phyloP scores from a whole-genome alignment of 2,329 filamentous ascomycete species.

The Colletotrichum cereale region DNA sequence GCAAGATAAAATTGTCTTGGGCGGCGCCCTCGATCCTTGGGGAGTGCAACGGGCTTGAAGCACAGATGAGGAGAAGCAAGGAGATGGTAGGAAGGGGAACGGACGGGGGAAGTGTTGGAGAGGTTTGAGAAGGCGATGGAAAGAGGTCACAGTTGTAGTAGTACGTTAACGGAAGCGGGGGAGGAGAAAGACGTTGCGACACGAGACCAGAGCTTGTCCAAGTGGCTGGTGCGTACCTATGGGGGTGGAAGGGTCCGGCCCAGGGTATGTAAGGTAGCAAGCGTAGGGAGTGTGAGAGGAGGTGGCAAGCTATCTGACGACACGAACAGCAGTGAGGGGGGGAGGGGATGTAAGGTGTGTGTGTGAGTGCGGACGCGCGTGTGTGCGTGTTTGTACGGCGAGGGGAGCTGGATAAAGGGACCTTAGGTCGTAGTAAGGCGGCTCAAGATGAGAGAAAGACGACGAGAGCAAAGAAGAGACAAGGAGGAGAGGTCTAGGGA shows the following conservation, averaged over 20 bases:
- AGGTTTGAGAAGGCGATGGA: constrained; percentile 41
- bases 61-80: constrained; percentile 38
- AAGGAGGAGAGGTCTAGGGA: constrained; percentile 6
- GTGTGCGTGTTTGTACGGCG: background rate
- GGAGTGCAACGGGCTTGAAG: constrained; percentile 21
- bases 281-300: constrained; percentile 1
- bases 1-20: constrained; percentile 12
- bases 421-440: background rate
- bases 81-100: constrained; percentile 25
- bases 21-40: constrained; percentile 23
- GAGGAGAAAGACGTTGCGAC: constrained; percentile 41
- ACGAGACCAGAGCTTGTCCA: constrained; percentile 42
- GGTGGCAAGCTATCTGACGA: constrained; percentile 33
- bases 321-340: constrained; percentile 15
- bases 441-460: constrained; percentile 3
- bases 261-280: constrained; percentile 25
- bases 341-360: background rate
- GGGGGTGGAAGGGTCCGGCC: constrained; percentile 30
- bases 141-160: constrained; percentile 39
- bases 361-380: background rate
- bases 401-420: constrained; percentile 5
- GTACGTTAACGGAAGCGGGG: constrained; percentile 39
- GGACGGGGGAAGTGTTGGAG: constrained; percentile 37
- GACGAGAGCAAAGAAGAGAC: constrained; percentile 7
- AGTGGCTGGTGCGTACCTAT: constrained; percentile 40